Percentiles rank a stretch among this genome's conserved stretches.
phyloP scores from a whole-genome alignment of 192 early-diverging fungal genomes.

The Coemansia sp. region DNA sequence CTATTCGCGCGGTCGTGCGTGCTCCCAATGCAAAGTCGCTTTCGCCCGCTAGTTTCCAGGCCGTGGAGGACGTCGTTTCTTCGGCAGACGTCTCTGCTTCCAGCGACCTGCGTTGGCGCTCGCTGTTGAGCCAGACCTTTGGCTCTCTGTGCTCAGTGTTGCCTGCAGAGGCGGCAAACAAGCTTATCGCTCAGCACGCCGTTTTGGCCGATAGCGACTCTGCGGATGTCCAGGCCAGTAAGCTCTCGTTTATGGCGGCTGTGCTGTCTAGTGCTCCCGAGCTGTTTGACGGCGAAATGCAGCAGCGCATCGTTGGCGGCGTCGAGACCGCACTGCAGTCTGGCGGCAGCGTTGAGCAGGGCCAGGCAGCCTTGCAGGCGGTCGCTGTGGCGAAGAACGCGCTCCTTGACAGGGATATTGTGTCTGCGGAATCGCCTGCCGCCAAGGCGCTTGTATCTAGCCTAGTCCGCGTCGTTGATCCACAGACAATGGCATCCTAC shows the following conservation, averaged over 20 bases:
- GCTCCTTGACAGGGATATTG: constrained; percentile 13
- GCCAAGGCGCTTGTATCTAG: constrained; percentile 9
- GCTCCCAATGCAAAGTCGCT: constrained; percentile 32
- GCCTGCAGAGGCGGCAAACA: constrained; percentile 13
- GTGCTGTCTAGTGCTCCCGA: constrained; percentile 63
- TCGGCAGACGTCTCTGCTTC: constrained; percentile 1
- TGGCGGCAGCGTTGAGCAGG: constrained; percentile 30
- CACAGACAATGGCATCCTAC: constrained; percentile 16
- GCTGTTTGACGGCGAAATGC: constrained; percentile 56
- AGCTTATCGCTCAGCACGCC: constrained; percentile 28
- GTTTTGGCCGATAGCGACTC: constrained; percentile 11
- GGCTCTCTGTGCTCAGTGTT: constrained; percentile 38
- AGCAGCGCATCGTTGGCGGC: constrained; percentile 57
- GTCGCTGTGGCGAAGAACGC: constrained; percentile 27
- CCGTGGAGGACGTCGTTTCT: constrained; percentile 30
- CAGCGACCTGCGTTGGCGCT: constrained; percentile 26
- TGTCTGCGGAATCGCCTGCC: background rate
- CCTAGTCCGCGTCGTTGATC: constrained; percentile 28
- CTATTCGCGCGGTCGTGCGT: constrained; percentile 26
- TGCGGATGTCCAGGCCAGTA: constrained; percentile 54
- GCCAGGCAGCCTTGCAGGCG: constrained; percentile 27
- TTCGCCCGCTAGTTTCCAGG: constrained; percentile 31
- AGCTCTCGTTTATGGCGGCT: constrained; percentile 71
- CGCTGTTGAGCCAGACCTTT: constrained; percentile 28
- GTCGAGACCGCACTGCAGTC: constrained; percentile 60